These are phyloP conservation scores for Nakazawaea laoshanensis DNA, from an alignment of 805 yeast species.

Conservation along the genomic window DNA sequence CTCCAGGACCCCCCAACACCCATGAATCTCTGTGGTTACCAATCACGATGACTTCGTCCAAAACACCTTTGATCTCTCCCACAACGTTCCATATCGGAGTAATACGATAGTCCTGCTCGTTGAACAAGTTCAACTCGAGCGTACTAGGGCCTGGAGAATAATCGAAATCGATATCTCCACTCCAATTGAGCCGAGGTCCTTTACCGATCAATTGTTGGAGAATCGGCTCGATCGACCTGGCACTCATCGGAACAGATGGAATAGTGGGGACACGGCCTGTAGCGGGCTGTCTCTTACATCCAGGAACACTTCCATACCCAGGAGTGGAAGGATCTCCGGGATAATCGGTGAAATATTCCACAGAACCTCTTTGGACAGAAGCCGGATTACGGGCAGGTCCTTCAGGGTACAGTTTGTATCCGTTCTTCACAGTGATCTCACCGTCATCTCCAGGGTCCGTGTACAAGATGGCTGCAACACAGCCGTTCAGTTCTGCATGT, in stretches of 20 bases:
- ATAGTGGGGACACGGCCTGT: constrained; percentile 36
- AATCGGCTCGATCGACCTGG: constrained; percentile 31
- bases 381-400: constrained; percentile 62
- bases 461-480: constrained; percentile 50
- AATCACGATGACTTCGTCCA: constrained; percentile 44
- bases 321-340: constrained; percentile 82
- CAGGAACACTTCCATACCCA: constrained; percentile 49
- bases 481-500: constrained; percentile 56
- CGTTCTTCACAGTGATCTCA: constrained; percentile 44
- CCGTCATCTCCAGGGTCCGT: constrained; percentile 56
- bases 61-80: constrained; percentile 48
- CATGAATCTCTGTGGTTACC: constrained; percentile 50
- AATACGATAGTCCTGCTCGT: constrained; percentile 31
- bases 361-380: constrained; percentile 55
- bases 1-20: constrained; percentile 41
- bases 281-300: constrained; percentile 31
- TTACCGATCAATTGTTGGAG: constrained; percentile 25
- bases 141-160: constrained; percentile 41
- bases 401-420: constrained; percentile 47
- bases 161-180: constrained; percentile 32
- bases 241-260: constrained; percentile 45
- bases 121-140: constrained; percentile 27
- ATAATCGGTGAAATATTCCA: constrained; percentile 43
- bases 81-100: constrained; percentile 40
- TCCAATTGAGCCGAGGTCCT: constrained; percentile 28